Evolutionary conservation across 2,329 filamentous ascomycete genomes (phyloP).

Genomic region (Calonectria hongkongensis): DNA sequence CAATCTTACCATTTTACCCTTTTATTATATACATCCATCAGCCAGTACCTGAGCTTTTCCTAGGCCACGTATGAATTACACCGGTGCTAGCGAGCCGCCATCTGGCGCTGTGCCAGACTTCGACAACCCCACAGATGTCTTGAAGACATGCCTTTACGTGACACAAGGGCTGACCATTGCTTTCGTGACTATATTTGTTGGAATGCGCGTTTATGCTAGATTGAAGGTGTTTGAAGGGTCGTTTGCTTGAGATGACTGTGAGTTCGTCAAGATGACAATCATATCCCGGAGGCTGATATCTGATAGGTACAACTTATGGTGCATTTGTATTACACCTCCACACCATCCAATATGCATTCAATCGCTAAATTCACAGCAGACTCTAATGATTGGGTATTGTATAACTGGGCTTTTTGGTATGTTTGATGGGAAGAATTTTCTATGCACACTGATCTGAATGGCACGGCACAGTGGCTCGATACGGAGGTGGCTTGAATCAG

Average conservation of each 20-base stretch:
- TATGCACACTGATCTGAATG: neutral
- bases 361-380: neutral
- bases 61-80: slow-evolving; percentile 38
- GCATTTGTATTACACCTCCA: slow-evolving; percentile 35
- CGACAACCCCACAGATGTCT: slow-evolving; percentile 39
- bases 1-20: neutral
- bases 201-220: slow-evolving; percentile 42
- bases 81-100: slow-evolving; percentile 41
- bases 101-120: slow-evolving; percentile 40
- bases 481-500: slow-evolving; percentile 45
- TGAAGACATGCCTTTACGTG: slow-evolving; percentile 45
- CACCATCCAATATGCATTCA: neutral
- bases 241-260: slow-evolving; percentile 43
- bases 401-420: slow-evolving; percentile 40
- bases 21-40: too few species aligned
- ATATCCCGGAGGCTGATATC: neutral
- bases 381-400: slow-evolving; percentile 47
- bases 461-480: slow-evolving; percentile 27
- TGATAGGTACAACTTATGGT: slow-evolving; percentile 41
- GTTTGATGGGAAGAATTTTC: too few species aligned
- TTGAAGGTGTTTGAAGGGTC: slow-evolving; percentile 40
- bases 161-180: slow-evolving; percentile 43
- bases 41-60: neutral
- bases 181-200: slow-evolving; percentile 37
- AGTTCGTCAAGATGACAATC: neutral